These are phyloP conservation scores for Penicillium longicatenatum DNA, from an alignment of 495 filamentous ascomycete genomes.

Conservation along the genomic window DNA sequence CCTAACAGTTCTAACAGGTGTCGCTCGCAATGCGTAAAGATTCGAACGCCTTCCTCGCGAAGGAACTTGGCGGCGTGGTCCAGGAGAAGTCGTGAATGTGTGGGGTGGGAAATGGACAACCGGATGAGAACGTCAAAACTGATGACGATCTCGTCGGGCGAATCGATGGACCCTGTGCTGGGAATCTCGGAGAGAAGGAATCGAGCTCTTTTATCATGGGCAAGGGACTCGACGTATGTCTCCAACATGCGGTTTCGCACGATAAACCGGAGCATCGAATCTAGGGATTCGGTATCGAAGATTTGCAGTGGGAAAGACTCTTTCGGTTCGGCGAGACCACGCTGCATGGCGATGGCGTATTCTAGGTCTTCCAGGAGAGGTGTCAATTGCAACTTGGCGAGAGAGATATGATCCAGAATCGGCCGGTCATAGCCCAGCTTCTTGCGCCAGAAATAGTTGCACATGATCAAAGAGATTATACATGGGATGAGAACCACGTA, in stretches of 20 bases:
- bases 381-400: conserved; percentile 19
- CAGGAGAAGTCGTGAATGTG: conserved; percentile 14
- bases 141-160: conserved; percentile 20
- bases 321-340: conserved; percentile 16
- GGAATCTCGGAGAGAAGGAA: conserved; percentile 13
- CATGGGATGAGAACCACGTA: conserved; percentile 53
- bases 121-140: conserved; percentile 19
- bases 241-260: conserved; percentile 40
- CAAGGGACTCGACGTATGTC: conserved; percentile 36
- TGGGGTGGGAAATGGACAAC: conserved; percentile 8
- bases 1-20: conserved; percentile 44
- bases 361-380: conserved; percentile 34
- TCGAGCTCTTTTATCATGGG: conserved; percentile 25
- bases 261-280: conserved; percentile 39
- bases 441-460: conserved; percentile 49
- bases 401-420: conserved; percentile 15
- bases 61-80: conserved; percentile 34
- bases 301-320: conserved; percentile 13
- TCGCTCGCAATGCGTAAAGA: conserved; percentile 45
- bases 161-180: not conserved
- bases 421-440: conserved; percentile 51
- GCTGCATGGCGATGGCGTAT: conserved; percentile 31
- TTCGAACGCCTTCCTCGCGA: conserved; percentile 22
- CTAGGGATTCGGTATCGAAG: conserved; percentile 26
- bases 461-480: conserved; percentile 41